Evolutionary conservation across 441 rosid species (phyloP).

Genomic region (Gossypium aridum): DNA sequence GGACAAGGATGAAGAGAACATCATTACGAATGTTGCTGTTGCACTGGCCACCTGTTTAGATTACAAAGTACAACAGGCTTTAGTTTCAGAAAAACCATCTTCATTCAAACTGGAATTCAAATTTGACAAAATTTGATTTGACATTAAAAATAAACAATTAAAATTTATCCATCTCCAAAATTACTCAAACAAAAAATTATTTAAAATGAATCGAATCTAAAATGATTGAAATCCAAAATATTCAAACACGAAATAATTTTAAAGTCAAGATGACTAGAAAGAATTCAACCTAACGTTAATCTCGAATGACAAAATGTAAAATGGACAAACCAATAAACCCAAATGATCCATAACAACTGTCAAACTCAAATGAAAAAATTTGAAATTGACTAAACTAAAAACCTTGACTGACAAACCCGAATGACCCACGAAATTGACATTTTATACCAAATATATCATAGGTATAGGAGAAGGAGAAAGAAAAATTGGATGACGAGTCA

Average conservation of each 20-base stretch:
- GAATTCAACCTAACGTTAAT: not conserved
- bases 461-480: not conserved
- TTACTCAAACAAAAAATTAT: too few species aligned
- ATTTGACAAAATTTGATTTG: too few species aligned
- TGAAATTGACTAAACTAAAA: not conserved
- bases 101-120: not conserved
- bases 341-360: too few species aligned
- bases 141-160: too few species aligned
- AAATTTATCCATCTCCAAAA: too few species aligned
- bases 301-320: not conserved
- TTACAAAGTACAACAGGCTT: not conserved
- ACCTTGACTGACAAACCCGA: too few species aligned
- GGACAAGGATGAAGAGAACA: conserved; percentile 90
- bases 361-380: not conserved
- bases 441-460: not conserved
- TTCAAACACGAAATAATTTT: too few species aligned
- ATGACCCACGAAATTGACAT: not conserved
- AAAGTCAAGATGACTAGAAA: too few species aligned
- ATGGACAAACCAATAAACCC: not conserved
- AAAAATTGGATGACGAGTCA: not conserved
- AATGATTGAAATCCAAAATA: too few species aligned
- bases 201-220: too few species aligned
- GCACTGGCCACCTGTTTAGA: conserved; percentile 79
- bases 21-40: conserved; percentile 93
- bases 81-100: not conserved